Evolutionary conservation across 106 monocot species (phyloP).

Genomic region (Allium sativum): DNA sequence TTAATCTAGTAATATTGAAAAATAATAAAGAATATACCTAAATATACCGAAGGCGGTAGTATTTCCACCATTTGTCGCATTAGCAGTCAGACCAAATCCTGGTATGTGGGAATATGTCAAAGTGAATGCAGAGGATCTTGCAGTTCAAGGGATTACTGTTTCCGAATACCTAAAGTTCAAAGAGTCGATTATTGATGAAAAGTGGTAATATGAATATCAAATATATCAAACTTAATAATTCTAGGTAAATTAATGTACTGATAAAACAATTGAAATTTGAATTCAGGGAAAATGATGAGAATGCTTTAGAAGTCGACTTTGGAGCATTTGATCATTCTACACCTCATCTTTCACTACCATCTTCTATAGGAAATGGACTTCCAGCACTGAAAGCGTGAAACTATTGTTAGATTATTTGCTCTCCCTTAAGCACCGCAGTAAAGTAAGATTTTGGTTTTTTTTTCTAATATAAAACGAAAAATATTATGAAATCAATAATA

Average conservation of each 20-base stretch:
- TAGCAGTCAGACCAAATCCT: conserved; percentile 56
- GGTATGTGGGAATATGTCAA: conserved; percentile 93
- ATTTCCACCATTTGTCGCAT: too few species aligned
- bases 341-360: too few species aligned
- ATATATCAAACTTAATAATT: neutral
- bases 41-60: conserved; percentile 76
- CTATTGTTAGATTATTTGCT: conserved; percentile 81
- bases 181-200: conserved; percentile 64
- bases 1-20: too few species aligned
- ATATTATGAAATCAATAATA: too few species aligned
- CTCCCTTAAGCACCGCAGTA: conserved; percentile 38
- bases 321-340: conserved; percentile 72
- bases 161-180: conserved; percentile 78
- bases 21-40: too few species aligned
- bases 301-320: conserved; percentile 80
- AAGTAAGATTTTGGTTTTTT: too few species aligned
- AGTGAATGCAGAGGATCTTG: conserved; percentile 60
- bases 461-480: too few species aligned
- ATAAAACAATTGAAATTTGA: too few species aligned
- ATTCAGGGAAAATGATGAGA: too few species aligned
- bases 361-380: too few species aligned
- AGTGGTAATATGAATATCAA: conserved; percentile 63
- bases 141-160: conserved; percentile 58
- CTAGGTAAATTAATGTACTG: too few species aligned
- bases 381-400: too few species aligned